Evolutionary conservation across 768 basidiomycete species (phyloP).

Genomic region (Sporobolomyces pararoseus): DNA sequence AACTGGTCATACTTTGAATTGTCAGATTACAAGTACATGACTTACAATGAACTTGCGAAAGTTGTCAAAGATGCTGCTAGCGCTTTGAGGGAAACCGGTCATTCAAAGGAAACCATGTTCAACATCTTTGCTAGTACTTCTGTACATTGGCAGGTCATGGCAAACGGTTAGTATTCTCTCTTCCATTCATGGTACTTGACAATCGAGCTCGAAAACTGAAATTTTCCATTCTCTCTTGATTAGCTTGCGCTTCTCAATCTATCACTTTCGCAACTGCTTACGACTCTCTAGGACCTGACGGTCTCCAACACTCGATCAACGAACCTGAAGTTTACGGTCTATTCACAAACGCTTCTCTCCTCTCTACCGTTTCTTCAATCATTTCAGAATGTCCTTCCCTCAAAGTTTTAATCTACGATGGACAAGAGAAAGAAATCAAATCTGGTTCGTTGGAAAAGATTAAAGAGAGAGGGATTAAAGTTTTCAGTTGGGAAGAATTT

Average conservation of each 20-base stretch:
- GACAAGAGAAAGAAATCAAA: slow-evolving; percentile 49
- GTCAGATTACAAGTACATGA: slow-evolving; percentile 78
- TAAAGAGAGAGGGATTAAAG: slow-evolving; percentile 51
- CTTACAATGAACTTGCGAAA: slow-evolving; percentile 67
- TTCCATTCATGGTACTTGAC: not conserved
- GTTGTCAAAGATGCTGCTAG: slow-evolving; percentile 63
- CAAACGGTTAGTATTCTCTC: slow-evolving; percentile 53
- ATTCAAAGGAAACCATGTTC: slow-evolving; percentile 69
- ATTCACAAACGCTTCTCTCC: slow-evolving; percentile 87
- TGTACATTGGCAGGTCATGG: slow-evolving; percentile 79
- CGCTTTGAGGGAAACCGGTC: slow-evolving; percentile 57
- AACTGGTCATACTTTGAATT: slow-evolving; percentile 94
- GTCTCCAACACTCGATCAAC: slow-evolving; percentile 80
- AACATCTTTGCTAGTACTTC: slow-evolving; percentile 81
- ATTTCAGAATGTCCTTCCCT: slow-evolving; percentile 68
- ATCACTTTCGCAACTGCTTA: slow-evolving; percentile 89
- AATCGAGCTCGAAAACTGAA: too few species aligned
- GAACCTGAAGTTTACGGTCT: slow-evolving; percentile 77
- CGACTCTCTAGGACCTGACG: slow-evolving; percentile 78
- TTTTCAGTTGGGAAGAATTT: slow-evolving; percentile 66
- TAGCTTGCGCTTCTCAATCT: slow-evolving; percentile 64
- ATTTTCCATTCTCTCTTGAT: not conserved
- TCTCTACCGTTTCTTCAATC: slow-evolving; percentile 71
- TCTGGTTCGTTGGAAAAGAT: slow-evolving; percentile 59
- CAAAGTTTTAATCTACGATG: slow-evolving; percentile 80